These are phyloP conservation scores for Adansonia grandidieri DNA, from an alignment of 441 rosid species.

Conservation along the genomic window DNA sequence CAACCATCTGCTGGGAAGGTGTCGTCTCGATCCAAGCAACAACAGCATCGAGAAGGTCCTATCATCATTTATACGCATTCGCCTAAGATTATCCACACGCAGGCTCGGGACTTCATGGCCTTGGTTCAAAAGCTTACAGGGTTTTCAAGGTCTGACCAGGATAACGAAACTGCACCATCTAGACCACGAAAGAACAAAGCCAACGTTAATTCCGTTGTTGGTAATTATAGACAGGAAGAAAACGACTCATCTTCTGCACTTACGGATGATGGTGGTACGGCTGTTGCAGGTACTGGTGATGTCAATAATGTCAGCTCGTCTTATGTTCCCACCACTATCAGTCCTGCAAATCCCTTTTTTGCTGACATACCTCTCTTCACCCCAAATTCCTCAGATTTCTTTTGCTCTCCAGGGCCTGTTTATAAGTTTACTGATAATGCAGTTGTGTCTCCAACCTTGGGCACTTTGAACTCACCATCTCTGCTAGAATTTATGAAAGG, in stretches of 20 bases:
- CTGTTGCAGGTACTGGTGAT: not conserved
- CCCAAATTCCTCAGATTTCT: slow-evolving; percentile 35
- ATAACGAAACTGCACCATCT: not conserved
- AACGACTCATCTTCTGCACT: slow-evolving; percentile 36
- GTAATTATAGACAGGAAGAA: slow-evolving; percentile 7
- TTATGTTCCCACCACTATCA: slow-evolving; percentile 11
- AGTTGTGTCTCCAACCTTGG: not conserved
- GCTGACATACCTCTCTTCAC: slow-evolving; percentile 44
- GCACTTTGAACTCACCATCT: slow-evolving; percentile 33
- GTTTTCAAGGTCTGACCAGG: slow-evolving; percentile 6
- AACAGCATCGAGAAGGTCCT: slow-evolving; percentile 38
- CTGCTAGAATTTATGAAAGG: slow-evolving; percentile 39
- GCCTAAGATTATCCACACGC: slow-evolving; percentile 64
- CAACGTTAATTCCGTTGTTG: too few relatives aligned
- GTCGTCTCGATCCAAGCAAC: too few relatives aligned
- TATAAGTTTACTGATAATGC: slow-evolving; percentile 30
- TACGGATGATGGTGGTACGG: slow-evolving; percentile 6
- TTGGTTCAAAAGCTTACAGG: slow-evolving; percentile 68
- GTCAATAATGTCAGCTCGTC: slow-evolving; percentile 14
- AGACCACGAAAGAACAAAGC: not conserved
- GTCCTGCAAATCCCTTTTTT: slow-evolving; percentile 24
- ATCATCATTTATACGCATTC: slow-evolving; percentile 54
- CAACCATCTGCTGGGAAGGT: slow-evolving; percentile 28
- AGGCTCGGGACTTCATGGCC: slow-evolving; percentile 67
- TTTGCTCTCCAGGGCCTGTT: slow-evolving; percentile 14